Conservation (phyloP, 2,329 filamentous ascomycete genomes). For the Hymenoscyphus scutula region DNA sequence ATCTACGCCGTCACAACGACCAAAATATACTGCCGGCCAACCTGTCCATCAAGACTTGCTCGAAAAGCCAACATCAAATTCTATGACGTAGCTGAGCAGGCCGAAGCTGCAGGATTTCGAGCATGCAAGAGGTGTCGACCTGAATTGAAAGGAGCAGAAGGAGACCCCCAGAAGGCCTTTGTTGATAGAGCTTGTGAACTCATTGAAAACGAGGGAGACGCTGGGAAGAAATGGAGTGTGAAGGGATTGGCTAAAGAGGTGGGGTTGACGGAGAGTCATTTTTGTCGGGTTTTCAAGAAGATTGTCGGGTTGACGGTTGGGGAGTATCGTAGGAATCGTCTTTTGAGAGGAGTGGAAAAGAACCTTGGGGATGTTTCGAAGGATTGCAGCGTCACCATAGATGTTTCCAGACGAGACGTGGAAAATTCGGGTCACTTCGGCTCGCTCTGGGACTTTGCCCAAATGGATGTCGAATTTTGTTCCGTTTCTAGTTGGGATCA, state of each 20-base stretch:
- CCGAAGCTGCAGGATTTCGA: constrained; percentile 49
- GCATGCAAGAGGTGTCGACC: constrained; percentile 58
- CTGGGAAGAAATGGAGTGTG: constrained; percentile 38
- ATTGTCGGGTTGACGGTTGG: constrained; percentile 47
- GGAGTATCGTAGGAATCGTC: constrained; percentile 20
- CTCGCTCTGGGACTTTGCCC: too few relatives aligned
- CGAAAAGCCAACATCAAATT: constrained; percentile 59
- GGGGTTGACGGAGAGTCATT: constrained; percentile 55
- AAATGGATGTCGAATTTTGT: too few relatives aligned
- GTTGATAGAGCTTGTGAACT: constrained; percentile 41
- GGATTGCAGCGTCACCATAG: not conserved
- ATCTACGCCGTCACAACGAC: constrained; percentile 50
- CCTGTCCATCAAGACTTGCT: constrained; percentile 58
- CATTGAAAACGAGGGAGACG: constrained; percentile 27
- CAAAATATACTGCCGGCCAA: constrained; percentile 57
- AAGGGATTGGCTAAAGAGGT: constrained; percentile 49
- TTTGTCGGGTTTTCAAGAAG: constrained; percentile 58
- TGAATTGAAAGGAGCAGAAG: constrained; percentile 25
- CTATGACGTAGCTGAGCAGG: constrained; percentile 46
- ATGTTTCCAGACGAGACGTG: not conserved
- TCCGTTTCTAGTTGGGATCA: too few relatives aligned
- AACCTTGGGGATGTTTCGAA: not conserved
- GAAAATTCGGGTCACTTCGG: too few relatives aligned
- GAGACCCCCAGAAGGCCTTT: constrained; percentile 44
- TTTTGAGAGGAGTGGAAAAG: not conserved